Evolutionary conservation across 768 basidiomycete species (phyloP).

Genomic region (Gautieria morchelliformis): DNA sequence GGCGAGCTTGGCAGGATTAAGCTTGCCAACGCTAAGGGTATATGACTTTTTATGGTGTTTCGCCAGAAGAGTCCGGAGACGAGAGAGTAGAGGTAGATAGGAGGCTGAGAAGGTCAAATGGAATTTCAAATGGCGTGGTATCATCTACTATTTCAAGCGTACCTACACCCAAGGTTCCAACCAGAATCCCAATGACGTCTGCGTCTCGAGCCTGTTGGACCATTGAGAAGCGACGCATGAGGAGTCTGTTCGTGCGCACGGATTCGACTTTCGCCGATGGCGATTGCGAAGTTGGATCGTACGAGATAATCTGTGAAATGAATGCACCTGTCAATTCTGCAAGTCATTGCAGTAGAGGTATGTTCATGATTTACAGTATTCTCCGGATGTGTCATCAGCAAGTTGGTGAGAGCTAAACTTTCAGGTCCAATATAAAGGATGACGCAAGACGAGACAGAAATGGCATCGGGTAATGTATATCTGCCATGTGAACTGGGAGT

Average conservation of each 20-base stretch:
- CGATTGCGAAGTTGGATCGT: slow-evolving; percentile 45
- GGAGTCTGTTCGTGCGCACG: slow-evolving; percentile 60
- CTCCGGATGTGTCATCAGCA: slow-evolving; percentile 72
- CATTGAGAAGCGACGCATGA: slow-evolving; percentile 83
- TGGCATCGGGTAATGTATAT: not conserved
- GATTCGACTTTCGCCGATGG: slow-evolving; percentile 46
- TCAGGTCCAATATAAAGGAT: slow-evolving; percentile 70
- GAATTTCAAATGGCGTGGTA: not conserved
- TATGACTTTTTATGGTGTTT: slow-evolving; percentile 80
- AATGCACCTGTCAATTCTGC: not conserved
- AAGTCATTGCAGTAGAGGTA: no score
- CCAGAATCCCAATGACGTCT: slow-evolving; percentile 90
- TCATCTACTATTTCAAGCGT: slow-evolving; percentile 15
- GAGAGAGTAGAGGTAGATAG: slow-evolving; percentile 76
- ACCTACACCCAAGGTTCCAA: slow-evolving; percentile 90
- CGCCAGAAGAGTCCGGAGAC: slow-evolving; percentile 63
- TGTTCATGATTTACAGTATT: slow-evolving; percentile 37
- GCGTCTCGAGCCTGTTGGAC: slow-evolving; percentile 86
- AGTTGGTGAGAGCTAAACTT: slow-evolving; percentile 69
- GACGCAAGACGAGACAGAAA: slow-evolving; percentile 18
- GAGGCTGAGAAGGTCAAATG: slow-evolving; percentile 38
- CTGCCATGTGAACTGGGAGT: not conserved
- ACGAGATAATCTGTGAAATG: slow-evolving; percentile 56
- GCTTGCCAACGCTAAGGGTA: slow-evolving; percentile 89
- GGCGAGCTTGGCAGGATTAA: slow-evolving; percentile 89